Base-by-base conservation (phyloP, 768 basidiomycete species). In the Lyophyllum semitale region DNA sequence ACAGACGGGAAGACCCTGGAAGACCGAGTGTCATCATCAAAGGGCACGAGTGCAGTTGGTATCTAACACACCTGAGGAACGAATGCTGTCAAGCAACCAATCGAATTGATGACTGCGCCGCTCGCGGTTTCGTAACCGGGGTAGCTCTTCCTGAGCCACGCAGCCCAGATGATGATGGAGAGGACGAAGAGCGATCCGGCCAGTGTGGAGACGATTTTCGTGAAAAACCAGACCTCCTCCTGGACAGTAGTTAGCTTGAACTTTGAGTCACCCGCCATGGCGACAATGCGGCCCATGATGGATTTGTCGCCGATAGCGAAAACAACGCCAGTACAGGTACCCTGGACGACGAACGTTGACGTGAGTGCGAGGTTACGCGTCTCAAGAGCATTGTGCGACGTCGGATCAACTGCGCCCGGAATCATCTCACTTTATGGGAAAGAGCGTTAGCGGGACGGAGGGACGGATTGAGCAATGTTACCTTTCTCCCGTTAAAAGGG, bases 401-500 rank as follows among this genome's bases (percentile, higher is more conserved):
- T n/a, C n/a, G n/a, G n/a, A n/a, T n/a, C n/a, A n/a, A n/a, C n/a
- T n/a, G n/a, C n/a, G n/a, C n/a, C n/a, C n/a, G n/a, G n/a, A n/a
- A n/a, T n/a, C n/a, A n/a, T n/a, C n/a, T n/a, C n/a, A n/a, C n/a
- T n/a, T n/a, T n/a, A n/a, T n/a, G n/a, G n/a, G n/a, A n/a, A n/a
- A n/a, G n/a, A n/a, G n/a, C n/a, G n/a, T n/a, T n/a, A n/a, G n/a
- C n/a, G n/a, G n/a, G n/a, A n/a, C n/a, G n/a, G n/a, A n/a, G n/a
- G n/a, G n/a, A n/a, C n/a, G n/a, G n/a, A n/a, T n/a, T n/a, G n/a
- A n/a, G n/a, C n/a, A n/a, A n/a, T n/a, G n/a, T n/a, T n/a, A n/a
- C n/a, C n/a, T n/a, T 63, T 79, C 79, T 15, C 77, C 79, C 4
- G 83, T 84, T 27, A 84, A 72, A 32, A 83, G 73, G 1, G 81